Evolutionary conservation across 257 asterid genomes (phyloP), one percentile per base, ranked within the genome.

Genomic region (Solanum tarapatanum): DNA sequence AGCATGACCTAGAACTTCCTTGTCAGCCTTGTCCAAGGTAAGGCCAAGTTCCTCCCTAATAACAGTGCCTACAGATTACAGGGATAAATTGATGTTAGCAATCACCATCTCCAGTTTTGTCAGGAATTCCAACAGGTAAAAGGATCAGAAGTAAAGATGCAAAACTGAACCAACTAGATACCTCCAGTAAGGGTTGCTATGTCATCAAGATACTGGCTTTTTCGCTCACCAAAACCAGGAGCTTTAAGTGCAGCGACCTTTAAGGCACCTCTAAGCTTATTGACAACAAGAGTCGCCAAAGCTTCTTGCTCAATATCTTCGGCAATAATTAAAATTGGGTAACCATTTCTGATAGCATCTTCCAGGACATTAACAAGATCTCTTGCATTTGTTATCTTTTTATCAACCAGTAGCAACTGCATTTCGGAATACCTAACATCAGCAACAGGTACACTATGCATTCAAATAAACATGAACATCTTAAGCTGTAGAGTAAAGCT

Each of bases 261-360:
- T 87, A 97, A 87, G 6, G 99, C 92, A 16, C 99, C 99, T 90
- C 99, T 95, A 55, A 96, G 95, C 92, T 88, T 97, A 92, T 97
- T 97, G 87, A 97, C 99, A 83, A 95, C 99, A 60, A 95, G 97
- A n/a, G 99, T 97, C 41, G 99, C 99, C 60, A 97, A 89, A 83
- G 99, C 99, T 89, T 97, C 99, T 90, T 97, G 99, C 91, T 97
- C 99, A 43, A 96, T 95, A 89, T 97, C 99, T 91, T 97, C 99
- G 11, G 99, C 99, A 92, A 97, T 92, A 28, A 97, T 97, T 80
- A 97, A 43, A 87, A 95, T 93, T 0, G 99, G 99, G 77, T 93
- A 95, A 48, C 95, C 91, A 88, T 98, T 94, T 93, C 95, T 95
- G 60, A 95, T 96, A 85, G 99, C 98, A 87, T 96, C 99, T 91